Percentiles rank a stretch among this genome's conserved stretches.
phyloP scores from a whole-genome alignment of 495 filamentous ascomycete species.

The Neurospora tetraspora region DNA sequence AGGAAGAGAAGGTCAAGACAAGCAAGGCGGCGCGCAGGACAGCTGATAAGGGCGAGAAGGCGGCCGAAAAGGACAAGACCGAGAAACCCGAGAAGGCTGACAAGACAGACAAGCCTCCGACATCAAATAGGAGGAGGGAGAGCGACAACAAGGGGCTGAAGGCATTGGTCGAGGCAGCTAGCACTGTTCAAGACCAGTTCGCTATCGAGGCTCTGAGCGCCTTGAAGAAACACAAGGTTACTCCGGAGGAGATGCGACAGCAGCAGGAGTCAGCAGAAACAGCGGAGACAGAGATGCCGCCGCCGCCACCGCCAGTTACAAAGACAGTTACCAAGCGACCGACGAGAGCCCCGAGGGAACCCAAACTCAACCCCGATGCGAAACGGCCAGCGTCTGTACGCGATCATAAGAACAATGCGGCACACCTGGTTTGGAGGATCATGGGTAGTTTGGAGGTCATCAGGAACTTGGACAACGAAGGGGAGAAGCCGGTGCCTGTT shows the following conservation, averaged over 20 bases:
- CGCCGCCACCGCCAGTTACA: background rate
- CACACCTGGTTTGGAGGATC: slow-evolving; percentile 26
- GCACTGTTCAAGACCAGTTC: background rate
- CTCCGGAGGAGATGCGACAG: background rate
- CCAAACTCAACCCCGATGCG: slow-evolving; percentile 20
- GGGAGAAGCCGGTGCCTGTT: background rate
- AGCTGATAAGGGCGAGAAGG: background rate
- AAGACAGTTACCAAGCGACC: background rate
- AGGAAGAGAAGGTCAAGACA: slow-evolving; percentile 22
- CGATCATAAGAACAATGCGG: slow-evolving; percentile 26
- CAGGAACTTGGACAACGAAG: background rate
- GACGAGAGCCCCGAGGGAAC: slow-evolving; percentile 3
- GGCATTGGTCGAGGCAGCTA: background rate
- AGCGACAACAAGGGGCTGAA: background rate
- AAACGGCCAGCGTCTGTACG: slow-evolving; percentile 25
- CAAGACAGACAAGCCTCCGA: background rate
- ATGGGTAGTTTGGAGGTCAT: slow-evolving; percentile 4
- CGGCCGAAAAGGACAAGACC: slow-evolving; percentile 13
- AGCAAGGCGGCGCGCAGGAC: slow-evolving; percentile 15
- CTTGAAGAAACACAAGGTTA: background rate
- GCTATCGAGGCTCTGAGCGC: background rate
- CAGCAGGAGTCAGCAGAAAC: background rate
- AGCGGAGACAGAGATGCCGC: background rate
- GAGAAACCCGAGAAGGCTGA: slow-evolving; percentile 9
- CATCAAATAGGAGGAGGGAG: background rate